A percentile compares a stretch with the other conserved stretches of the same genome.
Conservation (phyloP, 768 basidiomycete species). For the Lactarius deliciosus region DNA sequence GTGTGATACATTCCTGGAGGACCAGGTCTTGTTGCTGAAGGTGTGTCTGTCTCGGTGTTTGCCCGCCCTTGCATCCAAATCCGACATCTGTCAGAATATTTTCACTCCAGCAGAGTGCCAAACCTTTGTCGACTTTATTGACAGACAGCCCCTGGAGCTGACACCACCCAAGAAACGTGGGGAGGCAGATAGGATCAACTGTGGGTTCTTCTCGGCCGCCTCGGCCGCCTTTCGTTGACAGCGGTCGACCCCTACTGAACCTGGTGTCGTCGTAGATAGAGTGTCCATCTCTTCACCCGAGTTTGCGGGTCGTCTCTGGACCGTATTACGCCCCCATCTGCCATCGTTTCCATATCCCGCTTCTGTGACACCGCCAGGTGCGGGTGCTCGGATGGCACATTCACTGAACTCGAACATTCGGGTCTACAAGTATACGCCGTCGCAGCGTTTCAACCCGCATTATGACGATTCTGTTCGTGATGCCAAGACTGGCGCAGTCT, state of each 20-base stretch:
- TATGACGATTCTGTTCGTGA: conserved; percentile 74
- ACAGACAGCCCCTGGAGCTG: conserved; percentile 57
- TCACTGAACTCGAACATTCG: conserved; percentile 75
- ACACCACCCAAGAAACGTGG: conserved; percentile 72
- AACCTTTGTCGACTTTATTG: conserved; percentile 56
- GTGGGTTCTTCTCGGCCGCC: conserved; percentile 40
- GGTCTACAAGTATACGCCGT: conserved; percentile 63
- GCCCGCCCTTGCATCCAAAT: neutral
- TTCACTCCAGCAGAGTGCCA: conserved; percentile 63
- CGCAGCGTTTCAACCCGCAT: conserved; percentile 71
- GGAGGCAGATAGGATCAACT: conserved; percentile 69
- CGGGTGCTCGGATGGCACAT: conserved; percentile 44
- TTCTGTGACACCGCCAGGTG: conserved; percentile 33
- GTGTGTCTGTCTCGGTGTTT: conserved; percentile 38
- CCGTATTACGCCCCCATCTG: conserved; percentile 54
- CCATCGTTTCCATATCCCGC: conserved; percentile 51
- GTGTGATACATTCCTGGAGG: conserved; percentile 45
- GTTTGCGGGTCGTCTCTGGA: conserved; percentile 57
- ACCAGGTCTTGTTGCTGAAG: conserved; percentile 63
- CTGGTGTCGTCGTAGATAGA: conserved; percentile 46
- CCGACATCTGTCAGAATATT: conserved; percentile 44
- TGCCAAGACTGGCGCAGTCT: conserved; percentile 55
- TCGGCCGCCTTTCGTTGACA: neutral
- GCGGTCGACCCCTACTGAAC: neutral
- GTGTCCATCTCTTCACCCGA: conserved; percentile 56